Base-by-base conservation (phyloP, 2,329 filamentous ascomycete species). In the Colletotrichum incanum region DNA sequence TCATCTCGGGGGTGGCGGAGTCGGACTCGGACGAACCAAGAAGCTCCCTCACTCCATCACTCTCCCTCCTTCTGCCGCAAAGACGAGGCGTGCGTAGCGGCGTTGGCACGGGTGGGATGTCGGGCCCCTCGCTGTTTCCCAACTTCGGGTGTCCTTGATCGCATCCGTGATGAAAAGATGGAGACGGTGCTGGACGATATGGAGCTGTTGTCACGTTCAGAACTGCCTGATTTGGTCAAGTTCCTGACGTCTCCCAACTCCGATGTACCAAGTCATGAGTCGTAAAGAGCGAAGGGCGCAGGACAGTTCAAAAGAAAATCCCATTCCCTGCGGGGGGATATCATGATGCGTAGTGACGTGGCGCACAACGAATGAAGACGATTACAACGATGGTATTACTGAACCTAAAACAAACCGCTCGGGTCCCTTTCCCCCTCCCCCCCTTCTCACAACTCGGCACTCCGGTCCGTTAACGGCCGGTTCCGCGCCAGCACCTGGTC, bases 401-500 rank as follows among this genome's bases (percentile, higher is more conserved):
- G 20, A 23, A 59, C 39, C 23, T 20, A 28, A 45, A 28, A 45
- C 4, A 43, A 49, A n/a, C 7, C 28, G 11, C 20, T 23, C 39
- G 16, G 23, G 3, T 20, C 55, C n/a, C 20, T n/a, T 9, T n/a
- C 18, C 12, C 41, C 20, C 18, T n/a, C 14, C 18, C 20, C 18
- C 20, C 18, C 4, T 16, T 23, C 31, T 71, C 55, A 73, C 41
- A 74, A n/a, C 26, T 73, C 72, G 18, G 34, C 47, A 49, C 54
- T 66, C 20, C 54, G 56, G 20, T 66, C 52, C 69, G 49, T 65
- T 72, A 81, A 62, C 64, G 77, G 76, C 28, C 75, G 74, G 72
- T 87, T 87, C 77, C 84, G 82, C 45, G 74, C 76, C 64, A 88
- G 71, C 12, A 88, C 80, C 28, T 79, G 80, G 37, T 85, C 80